Evolutionary conservation across 108 stramenopile species (phyloP).

Genomic region (Nitzschia sp.): DNA sequence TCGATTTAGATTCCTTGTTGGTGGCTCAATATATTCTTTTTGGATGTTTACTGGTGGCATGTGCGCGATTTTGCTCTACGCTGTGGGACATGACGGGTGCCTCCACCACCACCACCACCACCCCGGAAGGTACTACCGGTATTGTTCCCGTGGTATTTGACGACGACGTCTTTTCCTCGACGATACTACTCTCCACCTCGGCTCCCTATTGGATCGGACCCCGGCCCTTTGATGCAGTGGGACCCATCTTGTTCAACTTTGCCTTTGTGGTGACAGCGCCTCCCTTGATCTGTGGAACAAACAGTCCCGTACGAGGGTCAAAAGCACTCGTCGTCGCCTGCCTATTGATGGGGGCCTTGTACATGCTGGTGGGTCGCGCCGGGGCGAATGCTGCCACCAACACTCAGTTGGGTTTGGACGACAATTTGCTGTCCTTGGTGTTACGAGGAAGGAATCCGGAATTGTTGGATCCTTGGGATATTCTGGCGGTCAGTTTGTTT

Average conservation of each 20-base stretch:
- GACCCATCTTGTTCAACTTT: conserved; percentile 12
- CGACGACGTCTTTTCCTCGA: neutral
- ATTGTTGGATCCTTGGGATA: neutral
- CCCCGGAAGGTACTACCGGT: no score
- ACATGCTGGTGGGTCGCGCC: neutral
- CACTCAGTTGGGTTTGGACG: neutral
- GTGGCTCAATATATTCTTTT: conserved; percentile 10
- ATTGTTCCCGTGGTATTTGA: no score
- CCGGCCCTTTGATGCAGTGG: conserved; percentile 15
- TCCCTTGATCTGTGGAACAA: neutral
- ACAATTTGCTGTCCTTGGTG: conserved; percentile 12
- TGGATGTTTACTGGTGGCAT: conserved; percentile 9
- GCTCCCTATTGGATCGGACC: conserved; percentile 3
- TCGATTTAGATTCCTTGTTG: conserved; percentile 15
- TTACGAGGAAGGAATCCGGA: neutral
- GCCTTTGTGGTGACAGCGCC: conserved; percentile 15
- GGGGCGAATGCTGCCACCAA: neutral
- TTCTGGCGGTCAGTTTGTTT: conserved; percentile 3
- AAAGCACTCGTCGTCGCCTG: conserved; percentile 7
- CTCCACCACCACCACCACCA: no score
- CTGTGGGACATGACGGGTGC: neutral
- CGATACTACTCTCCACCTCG: neutral
- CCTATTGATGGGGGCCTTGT: conserved; percentile 2
- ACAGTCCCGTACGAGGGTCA: neutral
- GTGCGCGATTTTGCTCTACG: conserved; percentile 7